These are phyloP conservation scores for Cryptococcus sp. DNA, from an alignment of 1,284 basidiomycete genomes.

Conservation along the genomic window DNA sequence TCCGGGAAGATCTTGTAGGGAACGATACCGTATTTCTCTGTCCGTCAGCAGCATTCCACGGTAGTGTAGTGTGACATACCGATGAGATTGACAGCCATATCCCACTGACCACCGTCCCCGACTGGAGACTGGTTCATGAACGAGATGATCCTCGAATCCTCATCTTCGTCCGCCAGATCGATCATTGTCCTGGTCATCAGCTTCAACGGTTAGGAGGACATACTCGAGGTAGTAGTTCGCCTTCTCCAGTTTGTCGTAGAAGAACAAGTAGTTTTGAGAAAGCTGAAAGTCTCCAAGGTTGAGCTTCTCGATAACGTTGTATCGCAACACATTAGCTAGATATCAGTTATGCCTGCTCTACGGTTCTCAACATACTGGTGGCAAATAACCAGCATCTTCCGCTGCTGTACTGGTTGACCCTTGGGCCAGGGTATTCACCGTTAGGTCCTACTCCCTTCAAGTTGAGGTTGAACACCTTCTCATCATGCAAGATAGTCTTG, in stretches of 20 bases:
- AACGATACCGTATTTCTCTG: conserved; percentile 71
- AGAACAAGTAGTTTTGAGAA: conserved; percentile 82
- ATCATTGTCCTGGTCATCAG: conserved; percentile 54
- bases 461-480: conserved; percentile 78
- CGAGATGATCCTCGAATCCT: conserved; percentile 76
- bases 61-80: conserved; percentile 35
- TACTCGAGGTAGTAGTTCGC: conserved; percentile 87
- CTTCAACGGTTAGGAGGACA: conserved; percentile 34
- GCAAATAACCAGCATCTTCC: conserved; percentile 93
- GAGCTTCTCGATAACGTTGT: conserved; percentile 77
- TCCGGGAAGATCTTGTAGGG: conserved; percentile 82
- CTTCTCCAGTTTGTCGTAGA: conserved; percentile 94
- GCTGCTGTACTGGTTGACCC: conserved; percentile 81
- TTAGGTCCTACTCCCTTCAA: conserved; percentile 57
- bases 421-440: conserved; percentile 56
- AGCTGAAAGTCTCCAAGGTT: conserved; percentile 83
- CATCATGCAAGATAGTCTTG: conserved; percentile 60
- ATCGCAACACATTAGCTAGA: conserved; percentile 67
- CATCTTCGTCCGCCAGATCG: conserved; percentile 69
- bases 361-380: conserved; percentile 56
- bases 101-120: conserved; percentile 90
- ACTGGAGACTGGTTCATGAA: conserved; percentile 74
- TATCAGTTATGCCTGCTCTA: conserved; percentile 14
- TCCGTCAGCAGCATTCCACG: background rate
- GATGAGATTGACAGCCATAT: conserved; percentile 87